phyloP scores from a whole-genome alignment of 164 flowering plant genomes.

The Paratinospora sagittata region DNA sequence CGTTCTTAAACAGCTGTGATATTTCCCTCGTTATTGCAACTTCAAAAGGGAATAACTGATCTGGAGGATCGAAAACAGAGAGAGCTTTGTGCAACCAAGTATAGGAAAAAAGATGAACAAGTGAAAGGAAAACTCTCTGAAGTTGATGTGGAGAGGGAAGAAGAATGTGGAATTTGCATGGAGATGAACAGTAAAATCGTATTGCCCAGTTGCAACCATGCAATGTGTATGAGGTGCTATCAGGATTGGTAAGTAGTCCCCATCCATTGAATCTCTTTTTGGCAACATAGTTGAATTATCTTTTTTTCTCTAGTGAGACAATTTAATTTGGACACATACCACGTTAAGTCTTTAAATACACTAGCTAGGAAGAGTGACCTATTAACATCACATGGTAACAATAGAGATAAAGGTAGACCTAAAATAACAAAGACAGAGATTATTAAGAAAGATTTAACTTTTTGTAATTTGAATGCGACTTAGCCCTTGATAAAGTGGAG shows the following conservation, averaged over 20 bases:
- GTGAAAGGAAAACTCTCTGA: slow-evolving; percentile 59
- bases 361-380: too few species aligned
- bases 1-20: slow-evolving; percentile 48
- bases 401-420: too few species aligned
- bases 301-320: not conserved
- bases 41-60: slow-evolving; percentile 78
- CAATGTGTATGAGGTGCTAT: slow-evolving; percentile 79
- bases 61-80: slow-evolving; percentile 76
- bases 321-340: too few species aligned
- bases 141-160: slow-evolving; percentile 73
- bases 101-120: slow-evolving; percentile 41
- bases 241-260: slow-evolving; percentile 48
- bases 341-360: too few species aligned
- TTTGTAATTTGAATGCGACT: too few species aligned
- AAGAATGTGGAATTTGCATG: slow-evolving; percentile 93
- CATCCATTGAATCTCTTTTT: not conserved
- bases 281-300: not conserved
- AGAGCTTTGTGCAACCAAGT: slow-evolving; percentile 51
- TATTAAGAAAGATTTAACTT: too few species aligned
- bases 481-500: too few species aligned
- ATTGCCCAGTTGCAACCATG: slow-evolving; percentile 72
- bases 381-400: too few species aligned
- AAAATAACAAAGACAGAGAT: too few species aligned
- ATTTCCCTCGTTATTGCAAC: slow-evolving; percentile 85
- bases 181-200: slow-evolving; percentile 70